A percentile compares a stretch with the other conserved stretches of the same genome.
These are phyloP conservation scores for Leucoagaricus sp. DNA, from an alignment of 1,284 basidiomycete species.

Conservation along the genomic window DNA sequence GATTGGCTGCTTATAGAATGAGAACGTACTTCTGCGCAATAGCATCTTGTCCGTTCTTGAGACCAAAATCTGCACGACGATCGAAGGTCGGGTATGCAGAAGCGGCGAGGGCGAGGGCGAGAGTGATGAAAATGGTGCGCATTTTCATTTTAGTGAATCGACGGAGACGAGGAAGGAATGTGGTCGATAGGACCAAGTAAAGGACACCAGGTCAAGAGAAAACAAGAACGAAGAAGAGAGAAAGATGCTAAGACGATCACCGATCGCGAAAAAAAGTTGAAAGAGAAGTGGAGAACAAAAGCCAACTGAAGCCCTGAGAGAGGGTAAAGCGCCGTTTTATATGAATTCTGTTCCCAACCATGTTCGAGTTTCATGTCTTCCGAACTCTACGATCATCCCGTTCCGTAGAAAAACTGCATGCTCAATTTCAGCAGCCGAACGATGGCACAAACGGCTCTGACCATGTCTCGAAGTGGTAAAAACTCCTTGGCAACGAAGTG, in stretches of 20 bases:
- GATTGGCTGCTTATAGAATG: too few species aligned
- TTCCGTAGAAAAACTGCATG: not conserved
- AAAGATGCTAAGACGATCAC: slow-evolving; percentile 10
- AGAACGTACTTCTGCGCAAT: slow-evolving; percentile 50
- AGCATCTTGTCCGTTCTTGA: slow-evolving; percentile 55
- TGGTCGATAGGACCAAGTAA: slow-evolving; percentile 15
- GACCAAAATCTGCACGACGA: slow-evolving; percentile 37
- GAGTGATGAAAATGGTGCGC: slow-evolving; percentile 32
- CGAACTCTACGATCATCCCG: not conserved
- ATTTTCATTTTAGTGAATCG: slow-evolving; percentile 26
- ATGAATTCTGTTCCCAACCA: not conserved
- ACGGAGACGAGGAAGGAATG: not conserved
- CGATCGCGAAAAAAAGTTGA: slow-evolving; percentile 28
- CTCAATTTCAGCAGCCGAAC: not conserved
- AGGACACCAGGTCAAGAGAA: slow-evolving; percentile 35
- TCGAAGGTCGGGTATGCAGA: slow-evolving; percentile 35
- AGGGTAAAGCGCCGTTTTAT: not conserved
- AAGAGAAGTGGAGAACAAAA: slow-evolving; percentile 19
- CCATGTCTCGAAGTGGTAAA: not conserved
- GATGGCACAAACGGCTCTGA: not conserved
- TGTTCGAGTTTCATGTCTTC: not conserved
- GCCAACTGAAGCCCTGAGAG: slow-evolving; percentile 16
- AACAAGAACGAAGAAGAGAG: slow-evolving; percentile 9
- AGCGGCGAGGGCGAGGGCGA: slow-evolving; percentile 38
- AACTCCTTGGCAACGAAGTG: not conserved